Evolutionary conservation across 768 basidiomycete species (phyloP), one percentile per base, ranked within the genome.

Genomic region (Tephrocybe sp.): DNA sequence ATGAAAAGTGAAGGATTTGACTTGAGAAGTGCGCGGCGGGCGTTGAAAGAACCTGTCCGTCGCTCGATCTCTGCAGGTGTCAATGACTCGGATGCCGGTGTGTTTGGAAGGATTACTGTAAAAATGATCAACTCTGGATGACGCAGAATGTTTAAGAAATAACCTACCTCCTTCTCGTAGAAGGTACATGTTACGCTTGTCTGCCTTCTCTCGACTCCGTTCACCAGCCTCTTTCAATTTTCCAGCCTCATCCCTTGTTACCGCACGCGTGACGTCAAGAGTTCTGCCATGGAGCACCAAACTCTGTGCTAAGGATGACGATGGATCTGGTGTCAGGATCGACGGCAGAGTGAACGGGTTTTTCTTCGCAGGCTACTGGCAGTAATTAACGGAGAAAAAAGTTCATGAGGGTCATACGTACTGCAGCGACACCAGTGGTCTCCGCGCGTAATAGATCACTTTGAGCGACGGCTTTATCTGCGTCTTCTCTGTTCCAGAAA

Each of bases 141-240:
- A 39, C 6, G 7, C n/a, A 20, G 20, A 3, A 50, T 24, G 33
- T n/a, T 15, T 30, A 5, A n/a, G 15, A 36, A 45, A 30, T 6
- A 24, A 71, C 84, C 59, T 62, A 91, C 95, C 91, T 75, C 97
- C 97, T 81, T 99, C 97, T 11, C 92, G 83, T 58, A 99, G 79
- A 53, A 99, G 83, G 66, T 99, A 98, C 64, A 97, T 84, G 64
- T 98, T 97, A 20, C 96, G 81, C 66, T 96, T 95, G 69, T 99
- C 97, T 0, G 86, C 86, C 68, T 95, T 95, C 68, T 93, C 85
- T 42, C 93, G 78, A 54, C 80, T 77, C 62, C 83, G 85, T 64
- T 95, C 94, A 3, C 89, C 87, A 15, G 87, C 90, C 55, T 97
- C 94, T 64, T 89, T 91, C 41, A 98, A 79, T 66, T 88, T 89